These are phyloP conservation scores for Metschnikowia orientalis DNA, from an alignment of 805 yeast species.

Conservation along the genomic window DNA sequence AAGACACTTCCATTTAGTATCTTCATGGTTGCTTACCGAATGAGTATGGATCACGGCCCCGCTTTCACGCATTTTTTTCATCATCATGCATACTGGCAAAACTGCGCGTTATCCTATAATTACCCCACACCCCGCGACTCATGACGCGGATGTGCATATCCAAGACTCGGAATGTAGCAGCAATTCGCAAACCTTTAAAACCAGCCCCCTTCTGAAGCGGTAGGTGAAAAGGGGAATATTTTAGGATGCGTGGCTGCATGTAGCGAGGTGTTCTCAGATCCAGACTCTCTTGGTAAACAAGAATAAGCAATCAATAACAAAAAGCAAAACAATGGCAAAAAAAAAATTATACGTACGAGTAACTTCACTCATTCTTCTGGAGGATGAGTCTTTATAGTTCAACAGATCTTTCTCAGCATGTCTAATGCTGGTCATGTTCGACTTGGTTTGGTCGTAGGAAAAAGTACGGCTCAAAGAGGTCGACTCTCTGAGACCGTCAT, in stretches of 20 bases:
- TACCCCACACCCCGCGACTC: constrained; percentile 13
- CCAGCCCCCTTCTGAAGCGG: too few species aligned
- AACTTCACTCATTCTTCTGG: constrained; percentile 25
- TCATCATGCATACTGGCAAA: constrained; percentile 10
- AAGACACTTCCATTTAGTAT: too few species aligned
- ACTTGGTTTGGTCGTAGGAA: constrained; percentile 37
- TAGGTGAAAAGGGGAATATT: too few species aligned
- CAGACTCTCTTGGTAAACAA: too few species aligned
- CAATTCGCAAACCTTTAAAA: too few species aligned
- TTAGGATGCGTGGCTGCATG: too few species aligned
- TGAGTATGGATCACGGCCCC: too few species aligned
- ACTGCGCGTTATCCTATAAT: constrained; percentile 4
- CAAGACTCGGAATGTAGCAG: too few species aligned
- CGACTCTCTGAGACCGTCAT: neutral
- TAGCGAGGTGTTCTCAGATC: too few species aligned
- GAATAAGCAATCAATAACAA: too few species aligned
- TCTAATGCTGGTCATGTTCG: constrained; percentile 30
- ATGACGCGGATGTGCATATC: too few species aligned
- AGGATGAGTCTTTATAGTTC: constrained; percentile 13
- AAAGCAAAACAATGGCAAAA: constrained; percentile 2
- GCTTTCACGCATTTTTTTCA: constrained; percentile 10
- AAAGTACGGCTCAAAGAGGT: constrained; percentile 15
- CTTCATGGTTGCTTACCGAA: too few species aligned
- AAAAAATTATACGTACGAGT: constrained; percentile 31
- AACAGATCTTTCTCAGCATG: constrained; percentile 18